Conservation (phyloP, 192 early-diverging fungal species). For the Coemansia sp. region DNA sequence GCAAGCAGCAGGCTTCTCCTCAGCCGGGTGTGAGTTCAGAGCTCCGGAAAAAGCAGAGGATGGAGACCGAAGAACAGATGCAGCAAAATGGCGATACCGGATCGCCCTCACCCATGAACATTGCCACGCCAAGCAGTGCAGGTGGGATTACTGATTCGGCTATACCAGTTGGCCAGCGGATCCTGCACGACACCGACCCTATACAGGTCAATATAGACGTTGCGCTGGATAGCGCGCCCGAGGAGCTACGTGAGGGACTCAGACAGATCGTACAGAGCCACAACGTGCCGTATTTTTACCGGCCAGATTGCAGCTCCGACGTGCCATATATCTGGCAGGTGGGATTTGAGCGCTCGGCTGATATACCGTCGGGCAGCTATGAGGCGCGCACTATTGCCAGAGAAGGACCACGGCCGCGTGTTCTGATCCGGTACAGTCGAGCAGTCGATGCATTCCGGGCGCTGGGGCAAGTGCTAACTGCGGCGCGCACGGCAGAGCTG, state of each 20-base stretch:
- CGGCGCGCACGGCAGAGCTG: conserved; percentile 56
- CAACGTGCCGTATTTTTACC: conserved; percentile 38
- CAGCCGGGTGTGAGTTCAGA: not conserved
- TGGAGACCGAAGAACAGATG: conserved; percentile 23
- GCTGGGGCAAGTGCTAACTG: conserved; percentile 68
- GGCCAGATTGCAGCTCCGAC: not conserved
- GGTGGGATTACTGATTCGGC: not conserved
- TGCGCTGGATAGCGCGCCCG: conserved; percentile 31
- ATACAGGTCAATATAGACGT: conserved; percentile 36
- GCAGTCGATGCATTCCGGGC: conserved; percentile 68
- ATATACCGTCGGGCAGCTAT: conserved; percentile 18
- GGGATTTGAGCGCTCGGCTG: conserved; percentile 34
- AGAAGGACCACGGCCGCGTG: not conserved
- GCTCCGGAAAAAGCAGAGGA: conserved; percentile 37
- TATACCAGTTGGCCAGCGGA: conserved; percentile 15
- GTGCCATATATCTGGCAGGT: conserved; percentile 30
- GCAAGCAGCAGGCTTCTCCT: conserved; percentile 17
- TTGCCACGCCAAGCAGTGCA: conserved; percentile 29
- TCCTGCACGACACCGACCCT: conserved; percentile 37
- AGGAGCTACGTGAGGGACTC: conserved; percentile 39
- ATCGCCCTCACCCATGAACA: conserved; percentile 43
- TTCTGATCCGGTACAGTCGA: conserved; percentile 37
- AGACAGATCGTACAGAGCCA: conserved; percentile 34
- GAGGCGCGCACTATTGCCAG: conserved; percentile 17
- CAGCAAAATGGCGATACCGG: conserved; percentile 2